Evolutionary conservation across 805 yeast genomes (phyloP), one percentile per base, ranked within the genome.

Genomic region (Pichia manshurica): DNA sequence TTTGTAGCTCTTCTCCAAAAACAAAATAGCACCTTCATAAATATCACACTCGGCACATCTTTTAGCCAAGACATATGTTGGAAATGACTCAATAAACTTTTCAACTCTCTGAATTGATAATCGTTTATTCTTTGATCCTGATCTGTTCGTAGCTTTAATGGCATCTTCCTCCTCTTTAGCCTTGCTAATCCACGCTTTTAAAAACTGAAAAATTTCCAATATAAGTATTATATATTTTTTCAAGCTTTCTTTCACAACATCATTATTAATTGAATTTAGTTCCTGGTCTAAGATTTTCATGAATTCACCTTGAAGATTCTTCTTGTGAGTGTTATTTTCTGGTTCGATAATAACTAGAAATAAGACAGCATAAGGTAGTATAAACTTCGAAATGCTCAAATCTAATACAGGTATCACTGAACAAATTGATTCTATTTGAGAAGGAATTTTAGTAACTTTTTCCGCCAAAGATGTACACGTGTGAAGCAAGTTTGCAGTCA

Each of bases 11-110:
- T 87, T 87, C 56, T 93, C 99, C 57, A 87, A 70, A 61, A 87
- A 88, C 45, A 90, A 69, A 7, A 91, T 80, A 0, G 98, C 89
- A 40, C 98, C 71, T 53, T 95, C 97, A 59, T 80, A 88, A 0
- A 95, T 82, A 40, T 81, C 86, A 51, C 95, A 86, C 53, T 88
- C 88, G 1, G 88, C 75, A 0, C 97, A 84, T 45, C 93, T 72
- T 32, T 74, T 71, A 0, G 96, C 96, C 56, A 93, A 71, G 20
- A 85, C 60, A 33, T 78, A 81, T 25, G 82, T 78, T 0, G 96
- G 86, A 9, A 90, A 74, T 2, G 66, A 59, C 2, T 65, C 66
- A 12, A 88, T 61, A 48, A 88, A 77, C 0, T 47, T 43, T 40
- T 72, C 72, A 3, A 79, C 79, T 57, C 54, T 68, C 47, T 38